These are phyloP conservation scores for Dactylis glomerata DNA, from an alignment of 176 grass and related monocot species.

Conservation along the genomic window DNA sequence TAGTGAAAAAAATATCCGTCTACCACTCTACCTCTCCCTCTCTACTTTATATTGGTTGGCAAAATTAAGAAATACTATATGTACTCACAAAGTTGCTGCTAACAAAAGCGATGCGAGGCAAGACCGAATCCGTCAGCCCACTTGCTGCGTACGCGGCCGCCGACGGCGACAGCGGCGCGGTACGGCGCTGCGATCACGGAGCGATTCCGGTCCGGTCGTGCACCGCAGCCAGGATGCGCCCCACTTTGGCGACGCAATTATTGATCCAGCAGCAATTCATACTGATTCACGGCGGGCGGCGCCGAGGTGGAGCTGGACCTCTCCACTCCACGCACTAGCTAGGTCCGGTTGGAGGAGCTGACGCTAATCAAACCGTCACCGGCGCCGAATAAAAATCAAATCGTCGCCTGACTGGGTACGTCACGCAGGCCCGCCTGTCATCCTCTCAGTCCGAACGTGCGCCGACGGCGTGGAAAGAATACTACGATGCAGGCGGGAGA, in stretches of 20 bases:
- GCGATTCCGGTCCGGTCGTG: not conserved
- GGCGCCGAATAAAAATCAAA: conserved; percentile 4
- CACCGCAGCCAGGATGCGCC: too few species aligned
- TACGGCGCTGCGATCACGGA: not conserved
- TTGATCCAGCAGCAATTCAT: too few species aligned
- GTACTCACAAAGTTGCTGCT: not conserved
- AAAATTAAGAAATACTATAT: too few species aligned
- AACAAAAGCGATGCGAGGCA: not conserved
- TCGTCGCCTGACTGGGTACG: not conserved
- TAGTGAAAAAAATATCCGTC: too few species aligned
- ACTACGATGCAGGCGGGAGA: not conserved
- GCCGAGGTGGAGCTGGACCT: too few species aligned
- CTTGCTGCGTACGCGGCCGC: not conserved
- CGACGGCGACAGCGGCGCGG: not conserved
- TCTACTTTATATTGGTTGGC: too few species aligned
- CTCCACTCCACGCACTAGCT: too few species aligned
- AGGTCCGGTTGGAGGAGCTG: not conserved
- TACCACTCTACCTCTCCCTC: too few species aligned
- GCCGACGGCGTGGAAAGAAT: conserved; percentile 13
- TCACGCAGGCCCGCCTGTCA: not conserved
- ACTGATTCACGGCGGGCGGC: too few species aligned
- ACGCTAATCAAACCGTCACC: conserved; percentile 3
- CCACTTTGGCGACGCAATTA: too few species aligned
- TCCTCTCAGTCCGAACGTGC: not conserved
- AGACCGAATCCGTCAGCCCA: not conserved